phyloP scores from a whole-genome alignment of 352 stramenopile genomes.

The Globisporangium ultimum region DNA sequence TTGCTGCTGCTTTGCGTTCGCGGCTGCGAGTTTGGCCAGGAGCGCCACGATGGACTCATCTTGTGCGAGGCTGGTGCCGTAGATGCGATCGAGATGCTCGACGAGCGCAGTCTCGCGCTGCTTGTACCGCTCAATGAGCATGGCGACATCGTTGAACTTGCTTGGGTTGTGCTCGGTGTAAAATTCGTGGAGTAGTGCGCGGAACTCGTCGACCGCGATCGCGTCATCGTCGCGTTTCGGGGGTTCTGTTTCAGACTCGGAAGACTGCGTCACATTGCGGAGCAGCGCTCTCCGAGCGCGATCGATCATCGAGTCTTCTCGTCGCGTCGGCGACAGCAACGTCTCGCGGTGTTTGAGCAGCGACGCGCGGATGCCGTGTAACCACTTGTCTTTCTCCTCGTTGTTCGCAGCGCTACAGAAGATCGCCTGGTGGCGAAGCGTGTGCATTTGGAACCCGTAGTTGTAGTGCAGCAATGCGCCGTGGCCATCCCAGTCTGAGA shows the following conservation, averaged over 20 bases:
- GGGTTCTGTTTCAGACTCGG: not conserved
- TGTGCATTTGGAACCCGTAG: conserved; percentile 71
- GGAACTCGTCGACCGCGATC: conserved; percentile 16
- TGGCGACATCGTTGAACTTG: conserved; percentile 57
- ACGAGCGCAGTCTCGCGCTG: conserved; percentile 49
- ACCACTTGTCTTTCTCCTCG: conserved; percentile 64
- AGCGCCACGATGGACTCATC: conserved; percentile 30
- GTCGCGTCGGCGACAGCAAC: conserved; percentile 20
- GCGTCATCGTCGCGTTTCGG: conserved; percentile 5
- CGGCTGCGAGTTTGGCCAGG: conserved; percentile 18
- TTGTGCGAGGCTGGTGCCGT: conserved; percentile 38
- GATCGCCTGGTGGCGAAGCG: conserved; percentile 42
- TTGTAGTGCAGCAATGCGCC: conserved; percentile 63
- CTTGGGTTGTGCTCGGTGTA: conserved; percentile 58
- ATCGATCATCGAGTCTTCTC: conserved; percentile 26
- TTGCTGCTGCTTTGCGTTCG: not conserved
- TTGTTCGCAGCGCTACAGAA: conserved; percentile 63
- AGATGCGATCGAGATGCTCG: conserved; percentile 66
- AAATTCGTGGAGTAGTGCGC: conserved; percentile 39
- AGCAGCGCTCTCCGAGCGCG: conserved; percentile 11
- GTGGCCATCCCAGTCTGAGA: conserved; percentile 67
- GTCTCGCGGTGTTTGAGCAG: conserved; percentile 37
- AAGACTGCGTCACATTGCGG: conserved; percentile 6
- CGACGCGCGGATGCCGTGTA: conserved; percentile 49
- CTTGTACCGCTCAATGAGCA: conserved; percentile 48